Percentiles rank a stretch among this genome's conserved stretches.
phyloP scores from a whole-genome alignment of 768 basidiomycete species.

The Suillus weaverae region DNA sequence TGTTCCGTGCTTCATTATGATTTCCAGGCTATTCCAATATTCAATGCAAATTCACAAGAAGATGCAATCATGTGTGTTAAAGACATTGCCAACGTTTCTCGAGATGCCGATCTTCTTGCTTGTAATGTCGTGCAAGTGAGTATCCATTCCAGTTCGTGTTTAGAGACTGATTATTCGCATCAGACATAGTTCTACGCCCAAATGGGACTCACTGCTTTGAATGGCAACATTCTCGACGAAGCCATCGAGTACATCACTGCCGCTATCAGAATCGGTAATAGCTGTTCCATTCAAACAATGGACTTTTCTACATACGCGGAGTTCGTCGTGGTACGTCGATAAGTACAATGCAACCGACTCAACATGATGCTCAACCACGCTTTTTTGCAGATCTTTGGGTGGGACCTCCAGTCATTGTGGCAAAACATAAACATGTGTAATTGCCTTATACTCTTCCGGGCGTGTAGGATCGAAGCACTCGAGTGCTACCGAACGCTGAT shows the following conservation, averaged over 20 bases:
- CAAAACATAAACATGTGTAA: not conserved
- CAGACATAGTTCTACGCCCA: not conserved
- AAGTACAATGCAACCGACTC: not conserved
- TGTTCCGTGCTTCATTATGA: not conserved
- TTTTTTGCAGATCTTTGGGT: not conserved
- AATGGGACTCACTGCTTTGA: not conserved
- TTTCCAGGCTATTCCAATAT: not conserved
- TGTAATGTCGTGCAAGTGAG: not conserved
- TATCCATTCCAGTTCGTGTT: not conserved
- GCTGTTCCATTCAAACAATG: not conserved
- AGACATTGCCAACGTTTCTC: not conserved
- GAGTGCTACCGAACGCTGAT: not conserved
- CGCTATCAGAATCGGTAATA: not conserved
- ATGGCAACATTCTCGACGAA: not conserved
- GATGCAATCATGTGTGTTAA: not conserved
- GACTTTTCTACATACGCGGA: not conserved
- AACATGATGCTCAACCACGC: not conserved
- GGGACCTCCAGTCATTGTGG: not conserved
- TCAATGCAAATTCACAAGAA: not conserved
- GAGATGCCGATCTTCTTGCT: not conserved
- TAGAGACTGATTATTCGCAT: not conserved
- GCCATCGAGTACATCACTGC: not conserved
- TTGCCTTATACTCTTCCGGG: not conserved
- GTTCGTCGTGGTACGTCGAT: not conserved
- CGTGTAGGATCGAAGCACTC: not conserved